phyloP scores from a whole-genome alignment of 441 rosid species.

The Arabidopsis lyrata region DNA sequence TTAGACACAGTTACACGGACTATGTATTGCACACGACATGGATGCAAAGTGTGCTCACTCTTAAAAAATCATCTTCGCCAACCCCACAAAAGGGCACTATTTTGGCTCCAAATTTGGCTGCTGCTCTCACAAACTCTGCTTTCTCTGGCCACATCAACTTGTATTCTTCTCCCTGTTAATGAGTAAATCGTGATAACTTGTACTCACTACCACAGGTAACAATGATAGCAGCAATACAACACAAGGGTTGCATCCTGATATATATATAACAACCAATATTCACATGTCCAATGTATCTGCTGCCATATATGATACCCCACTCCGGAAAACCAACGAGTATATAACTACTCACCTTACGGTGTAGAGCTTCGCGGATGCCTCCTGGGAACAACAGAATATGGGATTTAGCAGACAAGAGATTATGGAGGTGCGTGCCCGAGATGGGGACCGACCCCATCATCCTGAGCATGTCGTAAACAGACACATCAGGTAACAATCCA shows the following conservation, averaged over 20 bases:
- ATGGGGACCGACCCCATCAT: constrained; percentile 89
- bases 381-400: constrained; percentile 88
- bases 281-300: constrained; percentile 21
- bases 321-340: constrained; percentile 17
- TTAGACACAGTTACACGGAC: constrained; percentile 26
- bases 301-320: constrained; percentile 14
- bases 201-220: constrained; percentile 19
- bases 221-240: constrained; percentile 7
- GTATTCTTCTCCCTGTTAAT: constrained; percentile 84
- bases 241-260: constrained; percentile 13
- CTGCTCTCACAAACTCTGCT: constrained; percentile 87
- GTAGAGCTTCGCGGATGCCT: constrained; percentile 90
- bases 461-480: constrained; percentile 58
- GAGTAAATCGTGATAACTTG: constrained; percentile 17
- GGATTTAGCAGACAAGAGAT: constrained; percentile 76
- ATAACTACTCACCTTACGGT: constrained; percentile 68
- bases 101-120: constrained; percentile 86
- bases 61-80: constrained; percentile 80
- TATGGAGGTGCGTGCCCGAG: constrained; percentile 67
- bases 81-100: constrained; percentile 86
- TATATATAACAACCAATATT: constrained; percentile 2
- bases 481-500: constrained; percentile 52
- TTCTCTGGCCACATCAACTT: constrained; percentile 89
- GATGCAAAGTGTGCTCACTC: constrained; percentile 38
- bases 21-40: constrained; percentile 13